A percentile compares a stretch with the other conserved stretches of the same genome.
Evolutionary conservation across 768 basidiomycete species (phyloP).

Genomic region (Xerocomus brunneocitrinus): DNA sequence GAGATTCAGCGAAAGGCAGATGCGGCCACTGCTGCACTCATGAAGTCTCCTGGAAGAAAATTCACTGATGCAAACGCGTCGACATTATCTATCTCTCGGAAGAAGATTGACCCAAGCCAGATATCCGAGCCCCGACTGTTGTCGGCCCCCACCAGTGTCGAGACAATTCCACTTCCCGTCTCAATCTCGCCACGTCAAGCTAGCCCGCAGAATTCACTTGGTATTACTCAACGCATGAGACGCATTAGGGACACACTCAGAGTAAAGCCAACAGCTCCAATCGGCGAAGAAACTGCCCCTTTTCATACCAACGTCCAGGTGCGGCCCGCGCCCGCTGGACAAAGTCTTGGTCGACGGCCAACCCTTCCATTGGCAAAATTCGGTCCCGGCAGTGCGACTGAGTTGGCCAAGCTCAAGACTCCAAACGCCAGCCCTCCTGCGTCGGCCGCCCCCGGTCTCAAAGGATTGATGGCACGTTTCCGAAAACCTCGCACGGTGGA

Average conservation of each 20-base stretch:
- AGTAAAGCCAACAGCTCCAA: constrained; percentile 42
- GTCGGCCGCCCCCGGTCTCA: constrained; percentile 67
- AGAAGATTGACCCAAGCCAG: constrained; percentile 55
- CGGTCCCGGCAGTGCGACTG: constrained; percentile 37
- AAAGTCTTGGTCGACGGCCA: constrained; percentile 44
- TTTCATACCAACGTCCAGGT: constrained; percentile 41
- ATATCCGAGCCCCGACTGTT: constrained; percentile 65
- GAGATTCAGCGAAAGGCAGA: constrained; percentile 68
- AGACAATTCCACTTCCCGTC: constrained; percentile 55
- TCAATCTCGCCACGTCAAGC: constrained; percentile 31
- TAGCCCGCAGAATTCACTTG: constrained; percentile 40
- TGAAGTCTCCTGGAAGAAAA: constrained; percentile 44
- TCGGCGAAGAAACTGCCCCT: constrained; percentile 49
- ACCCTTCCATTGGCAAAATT: constrained; percentile 45
- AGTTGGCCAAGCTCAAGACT: constrained; percentile 51
- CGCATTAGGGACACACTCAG: constrained; percentile 67
- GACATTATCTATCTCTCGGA: constrained; percentile 43
- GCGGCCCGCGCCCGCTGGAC: constrained; percentile 21
- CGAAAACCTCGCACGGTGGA: constrained; percentile 37
- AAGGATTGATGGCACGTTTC: constrained; percentile 79
- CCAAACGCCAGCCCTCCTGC: constrained; percentile 60
- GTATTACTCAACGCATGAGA: constrained; percentile 68
- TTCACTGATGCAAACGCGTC: constrained; percentile 38
- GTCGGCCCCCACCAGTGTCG: constrained; percentile 64
- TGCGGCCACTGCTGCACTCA: constrained; percentile 59